These are phyloP conservation scores for Macadamia integrifolia DNA, from an alignment of 164 flowering plant species.

Conservation along the genomic window DNA sequence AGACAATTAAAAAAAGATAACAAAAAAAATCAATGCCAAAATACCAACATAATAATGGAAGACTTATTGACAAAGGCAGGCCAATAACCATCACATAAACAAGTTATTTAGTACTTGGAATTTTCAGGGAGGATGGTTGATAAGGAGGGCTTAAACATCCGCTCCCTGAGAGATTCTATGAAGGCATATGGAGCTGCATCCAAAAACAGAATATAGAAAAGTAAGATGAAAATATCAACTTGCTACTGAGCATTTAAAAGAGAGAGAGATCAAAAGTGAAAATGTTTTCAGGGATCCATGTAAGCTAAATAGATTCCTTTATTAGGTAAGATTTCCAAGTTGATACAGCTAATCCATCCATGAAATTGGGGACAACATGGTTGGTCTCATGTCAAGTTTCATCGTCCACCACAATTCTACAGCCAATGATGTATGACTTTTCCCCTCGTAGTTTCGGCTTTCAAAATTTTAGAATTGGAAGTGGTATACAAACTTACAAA, in stretches of 20 bases:
- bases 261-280: neutral
- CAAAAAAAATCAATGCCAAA: neutral
- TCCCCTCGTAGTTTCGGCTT: too few relatives aligned
- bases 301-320: too few relatives aligned
- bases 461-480: too few relatives aligned
- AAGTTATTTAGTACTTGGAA: conserved; percentile 44
- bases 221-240: neutral
- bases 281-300: neutral
- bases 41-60: conserved; percentile 1
- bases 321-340: too few relatives aligned
- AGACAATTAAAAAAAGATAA: conserved; percentile 10
- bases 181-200: conserved; percentile 82
- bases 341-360: too few relatives aligned
- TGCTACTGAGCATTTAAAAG: neutral
- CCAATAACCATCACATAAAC: neutral
- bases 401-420: too few relatives aligned
- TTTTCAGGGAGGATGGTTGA: conserved; percentile 75
- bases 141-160: conserved; percentile 96
- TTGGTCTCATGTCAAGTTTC: too few relatives aligned
- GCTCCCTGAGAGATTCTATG: conserved; percentile 81
- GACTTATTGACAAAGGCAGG: neutral
- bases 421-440: too few relatives aligned
- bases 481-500: too few relatives aligned
- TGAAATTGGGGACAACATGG: too few relatives aligned
- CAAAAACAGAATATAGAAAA: neutral